Evolutionary conservation across 2,329 filamentous ascomycete genomes (phyloP).

Genomic region (Epichloe elymi): DNA sequence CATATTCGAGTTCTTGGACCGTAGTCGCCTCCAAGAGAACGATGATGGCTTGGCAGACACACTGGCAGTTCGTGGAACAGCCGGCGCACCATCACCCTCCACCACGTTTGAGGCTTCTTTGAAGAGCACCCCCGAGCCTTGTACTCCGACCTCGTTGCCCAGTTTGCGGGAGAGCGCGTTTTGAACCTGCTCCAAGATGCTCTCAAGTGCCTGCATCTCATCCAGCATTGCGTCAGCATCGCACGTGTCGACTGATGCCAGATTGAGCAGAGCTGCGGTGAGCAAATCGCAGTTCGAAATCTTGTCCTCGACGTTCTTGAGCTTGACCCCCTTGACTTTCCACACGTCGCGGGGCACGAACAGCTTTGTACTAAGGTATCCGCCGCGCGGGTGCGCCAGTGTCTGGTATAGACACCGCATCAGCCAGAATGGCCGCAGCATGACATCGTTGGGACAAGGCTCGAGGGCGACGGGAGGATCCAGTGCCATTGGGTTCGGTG

Average conservation of each 20-base stretch:
- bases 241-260: conserved; percentile 71
- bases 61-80: conserved; percentile 42
- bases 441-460: conserved; percentile 76
- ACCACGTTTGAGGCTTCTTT: conserved; percentile 46
- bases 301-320: conserved; percentile 88
- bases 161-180: conserved; percentile 64
- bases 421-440: conserved; percentile 94
- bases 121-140: conserved; percentile 60
- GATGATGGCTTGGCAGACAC: conserved; percentile 54
- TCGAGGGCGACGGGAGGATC: conserved; percentile 71
- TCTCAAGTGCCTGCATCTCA: conserved; percentile 85
- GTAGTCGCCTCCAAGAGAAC: conserved; percentile 79
- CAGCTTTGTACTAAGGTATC: conserved; percentile 80
- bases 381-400: conserved; percentile 78
- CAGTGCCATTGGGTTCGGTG: conserved; percentile 46
- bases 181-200: conserved; percentile 77
- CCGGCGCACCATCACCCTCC: conserved; percentile 30
- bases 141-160: conserved; percentile 82
- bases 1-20: conserved; percentile 74
- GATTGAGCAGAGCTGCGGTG: conserved; percentile 74
- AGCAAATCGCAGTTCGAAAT: conserved; percentile 81
- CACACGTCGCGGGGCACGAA: conserved; percentile 90
- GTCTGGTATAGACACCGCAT: conserved; percentile 93
- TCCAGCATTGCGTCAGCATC: conserved; percentile 87
- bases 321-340: conserved; percentile 85